These are phyloP conservation scores for Jasminum sambac DNA, from an alignment of 257 asterid species.

Conservation along the genomic window DNA sequence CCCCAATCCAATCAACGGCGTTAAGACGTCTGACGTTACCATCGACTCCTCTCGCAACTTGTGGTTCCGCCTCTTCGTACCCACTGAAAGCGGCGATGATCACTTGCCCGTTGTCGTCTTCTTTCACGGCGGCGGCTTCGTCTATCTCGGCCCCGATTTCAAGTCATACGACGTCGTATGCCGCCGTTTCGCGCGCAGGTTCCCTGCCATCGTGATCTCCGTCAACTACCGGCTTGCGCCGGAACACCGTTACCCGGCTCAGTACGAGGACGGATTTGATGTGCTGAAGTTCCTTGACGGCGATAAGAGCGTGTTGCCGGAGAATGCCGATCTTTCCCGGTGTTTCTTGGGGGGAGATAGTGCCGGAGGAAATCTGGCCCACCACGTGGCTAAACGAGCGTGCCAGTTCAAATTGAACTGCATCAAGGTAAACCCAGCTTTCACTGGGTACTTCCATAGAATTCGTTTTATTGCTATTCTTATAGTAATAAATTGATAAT, in stretches of 20 bases:
- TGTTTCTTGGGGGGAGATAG: constrained; percentile 83
- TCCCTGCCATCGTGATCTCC: constrained; percentile 60
- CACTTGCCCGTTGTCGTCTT: constrained; percentile 57
- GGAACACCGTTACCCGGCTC: constrained; percentile 69
- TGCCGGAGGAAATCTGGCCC: constrained; percentile 78
- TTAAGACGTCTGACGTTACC: constrained; percentile 51
- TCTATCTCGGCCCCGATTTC: constrained; percentile 48
- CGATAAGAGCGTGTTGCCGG: constrained; percentile 46
- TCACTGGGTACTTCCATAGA: too few species aligned
- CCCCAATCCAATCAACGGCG: constrained; percentile 53
- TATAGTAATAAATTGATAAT: too few species aligned
- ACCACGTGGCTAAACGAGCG: constrained; percentile 62
- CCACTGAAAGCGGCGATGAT: constrained; percentile 18
- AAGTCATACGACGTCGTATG: constrained; percentile 61
- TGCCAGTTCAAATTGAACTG: constrained; percentile 35
- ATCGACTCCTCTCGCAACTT: constrained; percentile 62
- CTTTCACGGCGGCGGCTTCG: constrained; percentile 91
- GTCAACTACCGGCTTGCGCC: constrained; percentile 74
- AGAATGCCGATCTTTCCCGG: constrained; percentile 52
- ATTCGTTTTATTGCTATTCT: too few species aligned
- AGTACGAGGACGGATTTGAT: constrained; percentile 70
- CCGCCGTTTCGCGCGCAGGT: constrained; percentile 59
- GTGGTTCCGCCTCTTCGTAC: constrained; percentile 77
- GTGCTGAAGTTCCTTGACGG: constrained; percentile 53
- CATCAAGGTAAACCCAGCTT: constrained; percentile 45